A percentile compares a stretch with the other conserved stretches of the same genome.
These are phyloP conservation scores for Stephania yunnanensis DNA, from an alignment of 164 flowering plant genomes.

Conservation along the genomic window DNA sequence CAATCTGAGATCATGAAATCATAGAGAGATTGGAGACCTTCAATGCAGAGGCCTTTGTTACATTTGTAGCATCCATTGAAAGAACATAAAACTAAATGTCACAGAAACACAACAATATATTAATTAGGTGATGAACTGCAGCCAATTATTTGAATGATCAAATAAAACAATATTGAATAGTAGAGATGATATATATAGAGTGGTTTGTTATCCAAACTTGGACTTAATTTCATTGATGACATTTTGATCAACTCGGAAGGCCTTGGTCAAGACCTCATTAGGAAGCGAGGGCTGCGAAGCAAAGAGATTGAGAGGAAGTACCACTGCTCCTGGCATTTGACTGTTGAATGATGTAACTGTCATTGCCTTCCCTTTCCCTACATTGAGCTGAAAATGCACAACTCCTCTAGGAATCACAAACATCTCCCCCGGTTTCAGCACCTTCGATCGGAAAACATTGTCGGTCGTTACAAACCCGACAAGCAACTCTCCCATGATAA, in stretches of 20 bases:
- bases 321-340: constrained; percentile 7
- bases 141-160: neutral
- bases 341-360: constrained; percentile 9
- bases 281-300: constrained; percentile 13
- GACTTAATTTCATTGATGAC: constrained; percentile 3
- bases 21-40: neutral
- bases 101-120: neutral
- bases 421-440: constrained; percentile 45
- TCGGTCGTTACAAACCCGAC: constrained; percentile 52
- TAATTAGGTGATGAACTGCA: neutral
- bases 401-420: constrained; percentile 65
- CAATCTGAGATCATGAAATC: neutral
- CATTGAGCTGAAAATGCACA: constrained; percentile 49
- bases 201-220: constrained; percentile 5
- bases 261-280: constrained; percentile 5
- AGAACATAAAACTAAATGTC: neutral
- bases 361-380: constrained; percentile 7
- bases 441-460: constrained; percentile 47
- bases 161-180: neutral
- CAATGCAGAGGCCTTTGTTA: neutral
- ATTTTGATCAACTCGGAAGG: constrained; percentile 7
- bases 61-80: neutral
- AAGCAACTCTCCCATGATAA: constrained; percentile 42
- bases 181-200: neutral
- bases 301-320: constrained; percentile 7